Evolutionary conservation across 176 grass and related monocot species (phyloP), one percentile per base, ranked within the genome.

Genomic region (Tillandsia leiboldiana): DNA sequence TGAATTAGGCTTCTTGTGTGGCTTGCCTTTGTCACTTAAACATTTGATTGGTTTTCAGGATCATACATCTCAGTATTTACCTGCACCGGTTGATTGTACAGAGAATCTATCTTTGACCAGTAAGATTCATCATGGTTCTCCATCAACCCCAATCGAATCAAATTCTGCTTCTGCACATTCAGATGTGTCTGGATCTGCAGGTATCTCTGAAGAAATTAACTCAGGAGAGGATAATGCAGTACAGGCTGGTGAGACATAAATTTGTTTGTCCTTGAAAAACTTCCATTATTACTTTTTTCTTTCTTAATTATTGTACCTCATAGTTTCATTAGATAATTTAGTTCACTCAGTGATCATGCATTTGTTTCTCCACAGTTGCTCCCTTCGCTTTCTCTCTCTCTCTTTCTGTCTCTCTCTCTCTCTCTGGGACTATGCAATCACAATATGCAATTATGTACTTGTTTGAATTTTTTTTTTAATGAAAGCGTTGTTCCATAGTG

Each of bases 131-230:
- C 57, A 82, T 72, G 69, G 50, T 71, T 83, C 90, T 84, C 77
- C 86, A 72, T 53, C 76, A 50, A 75, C 73, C 23, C 87, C 80
- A 70, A 33, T 79, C 11, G 68, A 82, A 82, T 97, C 89, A 63
- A 63, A 72, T 81, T 65, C 69, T 77, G 54, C 28, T 27, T 90
- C 90, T 67, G 84, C 76, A 73, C 79, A 83, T 70, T 90, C 89
- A 53, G 94, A 88, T 77, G 62, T 73, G 68, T 93, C 82, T 13
- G 85, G 50, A 56, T 51, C 59, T 49, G 68, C 73, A 67, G 51
- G 70, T 67, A 50, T 68, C 50, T 83, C 70, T 48, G 88, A 97
- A 73, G 94, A 90, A 80, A 90, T 86, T 56, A 87, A 90, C 66
- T 99, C 84, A 78, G 54, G 69, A 72, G 84, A 69, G 26, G 75